Conservation (phyloP, 2,329 filamentous ascomycete species). For the Apiospora arundinis region DNA sequence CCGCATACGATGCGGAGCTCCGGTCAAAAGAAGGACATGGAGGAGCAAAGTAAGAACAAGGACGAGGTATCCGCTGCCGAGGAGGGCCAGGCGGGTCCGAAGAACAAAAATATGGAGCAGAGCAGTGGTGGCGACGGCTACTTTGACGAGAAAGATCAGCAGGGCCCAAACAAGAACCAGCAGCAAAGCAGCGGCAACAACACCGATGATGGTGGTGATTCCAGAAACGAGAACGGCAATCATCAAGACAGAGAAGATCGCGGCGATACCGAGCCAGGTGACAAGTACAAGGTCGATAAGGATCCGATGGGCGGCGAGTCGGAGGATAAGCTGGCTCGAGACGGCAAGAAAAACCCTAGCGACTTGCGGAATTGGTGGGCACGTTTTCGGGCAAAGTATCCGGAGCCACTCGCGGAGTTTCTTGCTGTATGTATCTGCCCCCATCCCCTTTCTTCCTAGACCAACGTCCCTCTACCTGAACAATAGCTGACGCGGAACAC, state of each 20-base stretch:
- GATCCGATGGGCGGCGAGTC: slow-evolving; percentile 34
- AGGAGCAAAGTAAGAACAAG: slow-evolving; percentile 13
- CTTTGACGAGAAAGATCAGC: slow-evolving; percentile 22
- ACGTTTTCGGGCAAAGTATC: slow-evolving; percentile 36
- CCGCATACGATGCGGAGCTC: slow-evolving; percentile 30
- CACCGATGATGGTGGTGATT: slow-evolving; percentile 20
- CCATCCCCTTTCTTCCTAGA: background rate
- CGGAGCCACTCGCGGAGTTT: slow-evolving; percentile 39
- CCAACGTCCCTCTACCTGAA: background rate
- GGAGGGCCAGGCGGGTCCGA: slow-evolving; percentile 17
- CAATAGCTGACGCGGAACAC: background rate
- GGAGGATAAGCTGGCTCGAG: slow-evolving; percentile 30
- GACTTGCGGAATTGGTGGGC: slow-evolving; percentile 39
- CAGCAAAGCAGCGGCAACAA: slow-evolving; percentile 29
- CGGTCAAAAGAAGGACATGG: slow-evolving; percentile 15
- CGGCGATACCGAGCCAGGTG: slow-evolving; percentile 7
- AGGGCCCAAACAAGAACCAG: slow-evolving; percentile 25
- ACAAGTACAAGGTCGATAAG: slow-evolving; percentile 34
- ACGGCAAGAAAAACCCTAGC: slow-evolving; percentile 31
- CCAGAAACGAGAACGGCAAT: too few relatives aligned
- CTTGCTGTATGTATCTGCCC: slow-evolving; percentile 29
- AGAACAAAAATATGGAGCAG: slow-evolving; percentile 26
- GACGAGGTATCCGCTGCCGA: slow-evolving; percentile 22
- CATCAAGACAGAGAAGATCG: slow-evolving; percentile 27
- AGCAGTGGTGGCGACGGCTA: slow-evolving; percentile 29